Conservation (phyloP, 1,284 basidiomycete genomes). For the Trichosporon ovoides region DNA sequence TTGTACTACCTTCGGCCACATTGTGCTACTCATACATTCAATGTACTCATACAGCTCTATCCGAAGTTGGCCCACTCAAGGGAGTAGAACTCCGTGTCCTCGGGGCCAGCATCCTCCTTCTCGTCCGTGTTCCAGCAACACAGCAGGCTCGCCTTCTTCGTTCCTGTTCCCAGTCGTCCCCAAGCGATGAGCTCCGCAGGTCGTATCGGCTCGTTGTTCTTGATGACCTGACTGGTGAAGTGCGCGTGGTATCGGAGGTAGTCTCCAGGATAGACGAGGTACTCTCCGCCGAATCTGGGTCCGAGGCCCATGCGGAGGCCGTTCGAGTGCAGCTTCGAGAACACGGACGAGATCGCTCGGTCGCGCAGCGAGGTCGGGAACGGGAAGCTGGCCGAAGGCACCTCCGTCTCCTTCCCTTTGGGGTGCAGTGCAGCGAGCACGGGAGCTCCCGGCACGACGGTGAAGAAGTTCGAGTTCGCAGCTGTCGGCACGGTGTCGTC, state of each 20-base stretch:
- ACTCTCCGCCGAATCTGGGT: constrained; percentile 81
- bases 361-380: constrained; percentile 33
- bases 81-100: constrained; percentile 64
- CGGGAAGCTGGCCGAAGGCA: constrained; percentile 20
- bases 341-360: constrained; percentile 29
- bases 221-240: constrained; percentile 77
- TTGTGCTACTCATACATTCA: too few species aligned
- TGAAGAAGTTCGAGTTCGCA: constrained; percentile 25
- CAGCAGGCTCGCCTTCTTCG: constrained; percentile 91
- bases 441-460: constrained; percentile 22
- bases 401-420: constrained; percentile 12
- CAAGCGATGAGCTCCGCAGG: constrained; percentile 93
- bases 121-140: constrained; percentile 71
- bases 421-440: constrained; percentile 14
- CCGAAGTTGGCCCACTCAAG: constrained; percentile 92
- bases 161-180: constrained; percentile 90
- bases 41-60: constrained; percentile 39
- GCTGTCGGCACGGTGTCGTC: constrained; percentile 9
- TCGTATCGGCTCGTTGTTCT: constrained; percentile 58
- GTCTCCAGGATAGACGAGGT: constrained; percentile 94
- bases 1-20: too few species aligned
- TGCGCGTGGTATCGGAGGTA: constrained; percentile 95
- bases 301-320: constrained; percentile 57
- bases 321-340: constrained; percentile 29
- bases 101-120: constrained; percentile 10